Base-by-base conservation (phyloP, 192 early-diverging fungal species). In the Mortierella antarctica region DNA sequence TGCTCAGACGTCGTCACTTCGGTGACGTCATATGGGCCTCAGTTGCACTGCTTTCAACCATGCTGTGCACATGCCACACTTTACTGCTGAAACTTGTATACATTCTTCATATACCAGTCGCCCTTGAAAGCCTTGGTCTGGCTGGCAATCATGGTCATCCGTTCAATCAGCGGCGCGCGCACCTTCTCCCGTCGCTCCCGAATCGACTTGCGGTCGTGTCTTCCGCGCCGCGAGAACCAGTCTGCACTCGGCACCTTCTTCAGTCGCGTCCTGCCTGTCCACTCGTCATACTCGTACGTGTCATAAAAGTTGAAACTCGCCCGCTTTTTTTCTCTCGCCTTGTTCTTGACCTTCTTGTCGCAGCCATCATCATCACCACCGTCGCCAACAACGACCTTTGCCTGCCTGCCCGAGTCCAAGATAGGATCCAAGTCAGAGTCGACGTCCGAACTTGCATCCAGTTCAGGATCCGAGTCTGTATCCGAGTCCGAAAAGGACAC, bases 41-140 rank as follows among this genome's bases (percentile, higher is more conserved):
- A n/a, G n/a, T n/a, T n/a, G n/a, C n/a, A n/a, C 57, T 11, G 41
- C 12, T 40, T 41, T 40, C 23, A 6, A 40, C 57, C 23, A 21
- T 40, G 39, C 6, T 40, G 23, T 58, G 6, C 15, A 3, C 39
- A 40, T 7, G 15, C 47, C 6, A 20, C 41, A 58, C 61, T 48
- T 31, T 65, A 63, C 0, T 48, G 56, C 20, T 65, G 21, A 11
- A 65, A 78, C 57, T 78, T 78, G 65, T 80, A 80, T 0, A 80
- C 60, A 39, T 80, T 80, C 61, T 80, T 80, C 77, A 80, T 80
- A 49, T 80, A 80, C 69, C 57, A 80, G 20, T 80, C 70, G 1
- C 77, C 77, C 41, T 80, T 80, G 60, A 80, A 80, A 11, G 58
- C 77, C 48, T 68, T 80, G 20, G 77, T 53, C 31, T 80, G 77